Conservation (phyloP, 1,284 basidiomycete genomes). For the Trametes hirsuta region DNA sequence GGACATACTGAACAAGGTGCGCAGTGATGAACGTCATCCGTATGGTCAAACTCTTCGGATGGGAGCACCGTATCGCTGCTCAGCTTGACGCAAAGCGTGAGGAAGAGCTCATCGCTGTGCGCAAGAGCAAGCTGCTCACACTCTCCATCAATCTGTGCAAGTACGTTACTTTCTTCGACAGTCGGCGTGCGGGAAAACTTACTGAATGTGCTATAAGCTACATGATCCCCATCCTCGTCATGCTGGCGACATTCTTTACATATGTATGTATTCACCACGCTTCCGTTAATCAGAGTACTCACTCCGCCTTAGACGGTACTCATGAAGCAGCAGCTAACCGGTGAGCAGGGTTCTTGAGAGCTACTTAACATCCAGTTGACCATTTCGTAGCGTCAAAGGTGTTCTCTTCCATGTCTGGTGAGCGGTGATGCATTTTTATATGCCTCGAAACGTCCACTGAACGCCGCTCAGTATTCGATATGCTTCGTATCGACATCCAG, state of each 20-base stretch:
- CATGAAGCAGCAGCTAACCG: constrained; percentile 37
- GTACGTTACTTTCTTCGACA: constrained; percentile 4
- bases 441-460: neutral
- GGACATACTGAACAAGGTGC: neutral
- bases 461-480: constrained; percentile 37
- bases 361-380: constrained; percentile 22
- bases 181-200: neutral
- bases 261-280: constrained; percentile 40
- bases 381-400: constrained; percentile 38
- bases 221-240: constrained; percentile 65
- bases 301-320: constrained; percentile 35
- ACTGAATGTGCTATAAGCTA: constrained; percentile 43
- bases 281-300: neutral
- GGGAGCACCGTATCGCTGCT: constrained; percentile 52
- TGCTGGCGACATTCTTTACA: constrained; percentile 67
- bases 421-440: neutral
- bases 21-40: constrained; percentile 45
- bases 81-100: constrained; percentile 54
- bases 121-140: constrained; percentile 31
- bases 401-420: constrained; percentile 44
- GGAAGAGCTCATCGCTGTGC: constrained; percentile 54
- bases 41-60: constrained; percentile 41
- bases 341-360: constrained; percentile 17
- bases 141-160: constrained; percentile 15
- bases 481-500: constrained; percentile 38